These are phyloP conservation scores for Bruguiera gymnorhiza DNA, from an alignment of 345 rosid genomes.

Conservation along the genomic window DNA sequence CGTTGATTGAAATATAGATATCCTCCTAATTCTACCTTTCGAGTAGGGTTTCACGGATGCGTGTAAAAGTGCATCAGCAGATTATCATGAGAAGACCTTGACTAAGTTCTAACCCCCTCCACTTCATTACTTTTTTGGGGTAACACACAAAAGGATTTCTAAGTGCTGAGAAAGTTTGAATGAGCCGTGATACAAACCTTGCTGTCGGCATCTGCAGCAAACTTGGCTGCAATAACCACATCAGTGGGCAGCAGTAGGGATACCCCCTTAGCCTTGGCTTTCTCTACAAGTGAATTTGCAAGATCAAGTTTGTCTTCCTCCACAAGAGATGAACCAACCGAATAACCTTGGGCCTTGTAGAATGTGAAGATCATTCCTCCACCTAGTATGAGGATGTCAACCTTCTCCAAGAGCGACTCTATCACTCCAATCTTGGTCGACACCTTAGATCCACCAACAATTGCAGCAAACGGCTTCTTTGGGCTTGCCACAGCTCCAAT, in stretches of 20 bases:
- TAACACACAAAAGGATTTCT: too few relatives aligned
- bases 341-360: constrained; percentile 73
- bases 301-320: constrained; percentile 82
- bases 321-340: constrained; percentile 80
- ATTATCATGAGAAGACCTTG: too few relatives aligned
- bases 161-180: neutral
- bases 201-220: constrained; percentile 84
- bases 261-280: constrained; percentile 84
- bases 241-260: constrained; percentile 73
- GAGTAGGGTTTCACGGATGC: too few relatives aligned
- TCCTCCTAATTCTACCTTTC: too few relatives aligned
- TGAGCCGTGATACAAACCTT: constrained; percentile 41
- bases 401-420: constrained; percentile 70
- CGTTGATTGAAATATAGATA: too few relatives aligned
- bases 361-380: constrained; percentile 96
- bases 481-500: constrained; percentile 87
- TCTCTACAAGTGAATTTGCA: constrained; percentile 67
- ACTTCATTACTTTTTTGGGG: too few relatives aligned
- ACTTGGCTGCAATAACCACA: constrained; percentile 85
- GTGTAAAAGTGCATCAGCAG: too few relatives aligned
- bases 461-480: constrained; percentile 94
- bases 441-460: constrained; percentile 94
- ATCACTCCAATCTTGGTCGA: constrained; percentile 92
- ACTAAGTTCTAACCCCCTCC: too few relatives aligned
- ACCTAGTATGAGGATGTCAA: constrained; percentile 72